Evolutionary conservation across 306 rosid genomes (phyloP), one percentile per base, ranked within the genome.

Genomic region (Cucurbita pepo): DNA sequence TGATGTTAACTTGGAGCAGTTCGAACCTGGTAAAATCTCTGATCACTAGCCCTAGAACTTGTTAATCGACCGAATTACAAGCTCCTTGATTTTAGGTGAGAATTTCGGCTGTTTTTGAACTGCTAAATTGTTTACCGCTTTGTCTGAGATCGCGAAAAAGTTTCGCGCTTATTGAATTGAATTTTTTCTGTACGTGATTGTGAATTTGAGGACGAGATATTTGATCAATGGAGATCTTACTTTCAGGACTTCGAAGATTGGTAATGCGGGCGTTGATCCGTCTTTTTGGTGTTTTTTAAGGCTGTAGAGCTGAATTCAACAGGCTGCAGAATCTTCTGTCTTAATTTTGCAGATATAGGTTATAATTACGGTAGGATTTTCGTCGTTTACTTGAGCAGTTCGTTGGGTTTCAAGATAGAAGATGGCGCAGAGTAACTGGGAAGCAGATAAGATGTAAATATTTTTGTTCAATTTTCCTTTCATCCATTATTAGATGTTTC

Each of bases 381-480:
- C 67, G 15, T 57, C 50, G 63, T 56, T 47, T 30, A 64, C 63
- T 44, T 72, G 70, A 54, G 77, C 81, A 82, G 90, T 80, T 64
- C 41, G 51, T 61, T 76, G 64, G 77, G 56, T 60, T 64, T 69
- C 60, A 76, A 18, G 69, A 50, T 19, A 76, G 71, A 73, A 73
- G 74, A 92, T 92, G 97, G 91, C 93, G 75, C 95, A 88, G 88
- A 92, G 91, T 75, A 90, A 85, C 82, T 92, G 97, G 97, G 97
- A 92, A 82, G 97, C 97, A 19, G 97, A 92, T 88, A 92, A 92
- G 87, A 92, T 92, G 97, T 92, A 85, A 60, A 61, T 45, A 40
- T 13, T 19, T 50, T 43, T 56, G 34, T 62, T 72, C 54, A 25
- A 25, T 37, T 73, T 69, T 51, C 75, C 6, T 40, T 51, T 3